Percentiles rank a stretch among this genome's conserved stretches.
These are phyloP conservation scores for Starmera stellimalicola DNA, from an alignment of 1,139 yeast genomes.

Conservation along the genomic window DNA sequence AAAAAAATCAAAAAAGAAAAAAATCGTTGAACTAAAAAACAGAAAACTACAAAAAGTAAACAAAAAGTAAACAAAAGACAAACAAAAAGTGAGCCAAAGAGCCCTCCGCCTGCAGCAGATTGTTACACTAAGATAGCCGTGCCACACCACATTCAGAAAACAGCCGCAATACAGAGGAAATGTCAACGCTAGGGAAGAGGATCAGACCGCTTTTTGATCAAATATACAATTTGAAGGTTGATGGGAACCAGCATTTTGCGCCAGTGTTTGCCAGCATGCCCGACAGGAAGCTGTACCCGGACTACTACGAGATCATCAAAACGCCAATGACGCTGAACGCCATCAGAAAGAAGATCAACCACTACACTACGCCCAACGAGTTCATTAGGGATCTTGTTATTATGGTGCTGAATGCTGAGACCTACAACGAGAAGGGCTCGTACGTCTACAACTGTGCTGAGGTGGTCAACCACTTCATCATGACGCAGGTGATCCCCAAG, in stretches of 20 bases:
- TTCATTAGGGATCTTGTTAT: slow-evolving; percentile 74
- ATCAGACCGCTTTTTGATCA: slow-evolving; percentile 32
- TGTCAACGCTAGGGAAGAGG: slow-evolving; percentile 29
- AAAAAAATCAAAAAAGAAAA: no score
- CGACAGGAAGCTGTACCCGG: slow-evolving; percentile 48
- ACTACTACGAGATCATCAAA: slow-evolving; percentile 58
- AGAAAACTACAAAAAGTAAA: neutral
- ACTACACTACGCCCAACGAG: slow-evolving; percentile 53
- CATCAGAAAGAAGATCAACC: slow-evolving; percentile 39
- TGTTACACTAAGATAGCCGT: no score
- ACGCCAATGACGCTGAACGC: slow-evolving; percentile 71
- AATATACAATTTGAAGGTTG: slow-evolving; percentile 36
- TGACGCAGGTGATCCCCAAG: slow-evolving; percentile 44
- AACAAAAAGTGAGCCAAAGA: neutral
- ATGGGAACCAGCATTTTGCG: slow-evolving; percentile 18
- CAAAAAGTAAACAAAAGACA: neutral
- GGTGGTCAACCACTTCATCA: slow-evolving; percentile 54
- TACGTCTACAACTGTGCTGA: slow-evolving; percentile 64
- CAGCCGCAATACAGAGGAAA: slow-evolving; percentile 8
- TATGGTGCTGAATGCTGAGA: slow-evolving; percentile 83
- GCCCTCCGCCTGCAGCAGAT: no score
- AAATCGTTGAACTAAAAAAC: neutral
- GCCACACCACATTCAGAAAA: no score
- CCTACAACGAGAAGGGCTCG: slow-evolving; percentile 66
- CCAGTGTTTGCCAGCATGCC: slow-evolving; percentile 41